Evolutionary conservation across 2,329 filamentous ascomycete species (phyloP), one percentile per base, ranked within the genome.

Genomic region (Hypomyces rosellus): DNA sequence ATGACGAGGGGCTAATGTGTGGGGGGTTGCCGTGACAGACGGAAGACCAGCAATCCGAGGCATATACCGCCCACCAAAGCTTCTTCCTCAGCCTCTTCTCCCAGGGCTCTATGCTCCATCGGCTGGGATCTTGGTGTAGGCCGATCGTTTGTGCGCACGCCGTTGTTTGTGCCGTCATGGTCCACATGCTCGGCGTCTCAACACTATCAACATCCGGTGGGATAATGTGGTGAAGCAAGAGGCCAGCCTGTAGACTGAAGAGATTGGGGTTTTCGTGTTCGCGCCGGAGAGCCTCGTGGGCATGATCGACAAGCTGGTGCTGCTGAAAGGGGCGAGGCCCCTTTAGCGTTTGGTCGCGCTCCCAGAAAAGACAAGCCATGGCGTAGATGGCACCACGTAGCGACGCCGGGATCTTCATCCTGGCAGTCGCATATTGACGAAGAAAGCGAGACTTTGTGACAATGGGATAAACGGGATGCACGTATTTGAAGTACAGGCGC

Each of bases 221-320:
- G 13, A 68, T 66, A 54, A 75, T 67, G 50, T 76, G 72, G 5
- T 75, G 58, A 7, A 75, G 62, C 13, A 76, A 55, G 12, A 76
- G 53, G 51, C 69, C 70, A n/a, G 73, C 71, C 60, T 76, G 74
- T n/a, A 75, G 54, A 8, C 68, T 70, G 47, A 66, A 70, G 4
- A 76, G 60, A 30, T 74, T 73, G 0, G 74, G 73, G 0, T 73
- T 71, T 38, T 76, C 71, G 0, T 76, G 62, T 51, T 76, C 74
- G 2, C 72, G 64, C 18, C 73, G 65, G 3, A 76, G 57, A 0
- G 71, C 69, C 20, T 65, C 63, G 45, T 74, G 69, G 1, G 72
- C 71, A 42, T 70, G 64, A 30, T 70, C 69, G 34, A 71, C 50
- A 2, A 72, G 61, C 48, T 72, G 65, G 22, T 73, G 66, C 54